Evolutionary conservation across 768 basidiomycete species (phyloP), one percentile per base, ranked within the genome.

Genomic region (Cubamyces sp.): DNA sequence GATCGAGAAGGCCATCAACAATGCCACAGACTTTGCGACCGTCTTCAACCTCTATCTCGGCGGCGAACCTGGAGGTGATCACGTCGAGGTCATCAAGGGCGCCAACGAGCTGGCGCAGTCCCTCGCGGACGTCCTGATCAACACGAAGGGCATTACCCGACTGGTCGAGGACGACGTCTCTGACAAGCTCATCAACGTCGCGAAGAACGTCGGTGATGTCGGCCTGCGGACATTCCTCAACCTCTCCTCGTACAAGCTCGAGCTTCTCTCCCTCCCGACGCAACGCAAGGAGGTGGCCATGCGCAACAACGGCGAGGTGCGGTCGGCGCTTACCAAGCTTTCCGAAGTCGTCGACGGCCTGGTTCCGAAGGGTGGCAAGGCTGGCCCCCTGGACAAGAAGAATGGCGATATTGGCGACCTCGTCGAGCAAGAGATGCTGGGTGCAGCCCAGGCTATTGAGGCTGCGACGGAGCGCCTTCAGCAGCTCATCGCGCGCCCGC

Each of bases 61-160:
- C 62, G 89, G 89, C 23, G 94, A 96, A 66, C 79, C 79, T 46
- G 96, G 96, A 34, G 97, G 96, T 9, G 93, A 97, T 55, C 87
- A 98, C 71, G 97, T 99, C 64, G 94, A 97, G 53, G 97, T 98
- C 58, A 98, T 99, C 81, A 97, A 97, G 76, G 87, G 90, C 51
- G 94, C 96, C 62, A 98, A 98, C 76, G 95, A 96, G 70, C 87
- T 98, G 59, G 96, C 96, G 0, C 97, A 99, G 75, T 87, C 91
- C 6, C 79, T 98, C 48, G 82, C 92, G 3, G 97, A 99, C 61
- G 95, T 97, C 45, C 78, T 99, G 60, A 84, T 90, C 75, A 97
- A 93, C 75, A 88, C 93, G 55, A 98, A 98, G 78, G 97, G 97
- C 30, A 89, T 97, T 71, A 98, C 95, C 12, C 92, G 96, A 37